Evolutionary conservation across 2,329 filamentous ascomycete genomes (phyloP).

Genomic region (Aspergillus nomiae): DNA sequence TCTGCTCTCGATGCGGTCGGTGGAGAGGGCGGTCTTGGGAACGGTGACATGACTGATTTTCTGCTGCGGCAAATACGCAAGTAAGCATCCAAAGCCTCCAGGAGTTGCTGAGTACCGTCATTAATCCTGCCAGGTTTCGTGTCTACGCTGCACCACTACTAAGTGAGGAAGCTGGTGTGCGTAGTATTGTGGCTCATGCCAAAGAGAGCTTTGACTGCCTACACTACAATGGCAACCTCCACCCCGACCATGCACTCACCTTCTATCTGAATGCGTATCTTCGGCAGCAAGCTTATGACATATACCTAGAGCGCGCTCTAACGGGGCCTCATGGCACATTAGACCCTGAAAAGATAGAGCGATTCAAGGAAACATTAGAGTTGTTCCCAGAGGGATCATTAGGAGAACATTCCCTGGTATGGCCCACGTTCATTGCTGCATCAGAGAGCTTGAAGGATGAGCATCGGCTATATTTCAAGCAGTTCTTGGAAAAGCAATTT

Average conservation of each 20-base stretch:
- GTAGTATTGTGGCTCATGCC: constrained; percentile 5
- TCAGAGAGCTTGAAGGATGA: constrained; percentile 13
- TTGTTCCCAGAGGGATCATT: constrained; percentile 1
- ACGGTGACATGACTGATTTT: constrained; percentile 10
- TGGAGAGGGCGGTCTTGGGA: constrained; percentile 8
- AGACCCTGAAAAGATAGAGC: background rate
- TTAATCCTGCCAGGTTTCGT: constrained; percentile 13
- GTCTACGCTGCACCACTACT: constrained; percentile 17
- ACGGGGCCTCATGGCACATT: background rate
- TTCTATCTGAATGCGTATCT: constrained; percentile 12
- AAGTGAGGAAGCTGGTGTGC: constrained; percentile 3
- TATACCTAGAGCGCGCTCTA: constrained; percentile 11
- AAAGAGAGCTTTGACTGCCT: constrained; percentile 14
- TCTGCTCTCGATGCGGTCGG: constrained; percentile 15
- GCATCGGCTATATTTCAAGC: constrained; percentile 4
- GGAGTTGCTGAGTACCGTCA: background rate
- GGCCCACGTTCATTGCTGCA: constrained; percentile 22
- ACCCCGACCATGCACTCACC: constrained; percentile 7
- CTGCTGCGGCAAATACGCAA: constrained; percentile 19
- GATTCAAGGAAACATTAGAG: background rate
- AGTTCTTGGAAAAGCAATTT: constrained; percentile 6
- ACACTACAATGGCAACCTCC: constrained; percentile 6
- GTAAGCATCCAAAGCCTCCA: constrained; percentile 5
- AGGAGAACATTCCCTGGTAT: constrained; percentile 18
- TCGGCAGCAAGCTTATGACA: constrained; percentile 13